phyloP scores from a whole-genome alignment of 2,329 filamentous ascomycete species.

The Trichoderma sp. region DNA sequence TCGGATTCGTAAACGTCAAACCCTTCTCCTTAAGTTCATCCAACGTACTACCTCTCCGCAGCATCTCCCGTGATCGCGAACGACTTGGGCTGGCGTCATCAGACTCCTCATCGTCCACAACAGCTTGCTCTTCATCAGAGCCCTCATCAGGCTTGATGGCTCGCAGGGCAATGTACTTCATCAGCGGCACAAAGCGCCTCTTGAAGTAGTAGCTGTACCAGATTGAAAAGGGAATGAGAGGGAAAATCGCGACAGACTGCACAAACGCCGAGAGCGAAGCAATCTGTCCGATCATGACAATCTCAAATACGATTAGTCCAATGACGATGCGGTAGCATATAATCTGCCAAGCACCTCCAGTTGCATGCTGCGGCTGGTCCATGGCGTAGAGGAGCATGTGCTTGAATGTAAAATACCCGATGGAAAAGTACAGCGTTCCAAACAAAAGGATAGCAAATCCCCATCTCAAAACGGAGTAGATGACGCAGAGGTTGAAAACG shows the following conservation, averaged over 20 bases:
- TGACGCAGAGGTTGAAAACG: constrained; percentile 91
- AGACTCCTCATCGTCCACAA: constrained; percentile 44
- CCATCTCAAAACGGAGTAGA: constrained; percentile 83
- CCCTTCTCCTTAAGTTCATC: constrained; percentile 75
- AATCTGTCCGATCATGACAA: constrained; percentile 87
- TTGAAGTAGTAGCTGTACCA: constrained; percentile 89
- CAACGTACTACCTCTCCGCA: constrained; percentile 64
- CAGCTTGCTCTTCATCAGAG: constrained; percentile 42
- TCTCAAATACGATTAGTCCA: constrained; percentile 84
- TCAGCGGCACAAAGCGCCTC: constrained; percentile 82
- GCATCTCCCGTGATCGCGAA: constrained; percentile 45
- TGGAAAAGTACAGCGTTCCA: constrained; percentile 79
- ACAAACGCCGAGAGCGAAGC: constrained; percentile 74
- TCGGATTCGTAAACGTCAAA: constrained; percentile 75
- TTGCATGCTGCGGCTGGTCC: constrained; percentile 94
- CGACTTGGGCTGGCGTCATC: constrained; percentile 47
- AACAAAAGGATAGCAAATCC: constrained; percentile 83
- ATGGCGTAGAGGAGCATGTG: constrained; percentile 98
- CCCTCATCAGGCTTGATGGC: constrained; percentile 70
- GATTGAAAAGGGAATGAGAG: constrained; percentile 76
- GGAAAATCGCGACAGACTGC: constrained; percentile 72
- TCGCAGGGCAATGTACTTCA: constrained; percentile 87
- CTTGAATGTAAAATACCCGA: constrained; percentile 91
- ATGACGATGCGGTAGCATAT: constrained; percentile 91
- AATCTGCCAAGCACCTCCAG: constrained; percentile 92